A percentile compares a stretch with the other conserved stretches of the same genome.
Evolutionary conservation across 805 yeast species (phyloP).

Genomic region (Jamesozyma jinghongensis): DNA sequence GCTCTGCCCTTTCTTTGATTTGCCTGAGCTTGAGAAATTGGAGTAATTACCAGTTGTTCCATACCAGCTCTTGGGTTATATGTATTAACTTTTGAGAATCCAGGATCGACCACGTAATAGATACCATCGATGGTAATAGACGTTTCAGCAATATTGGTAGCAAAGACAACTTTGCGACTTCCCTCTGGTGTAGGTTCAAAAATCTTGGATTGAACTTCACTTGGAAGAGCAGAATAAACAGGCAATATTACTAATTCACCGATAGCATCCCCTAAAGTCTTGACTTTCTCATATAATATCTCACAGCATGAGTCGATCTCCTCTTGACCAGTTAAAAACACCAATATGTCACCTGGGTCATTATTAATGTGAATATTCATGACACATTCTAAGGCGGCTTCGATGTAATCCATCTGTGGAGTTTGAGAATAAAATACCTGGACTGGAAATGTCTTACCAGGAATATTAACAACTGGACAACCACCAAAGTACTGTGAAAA

Average conservation of each 20-base stretch:
- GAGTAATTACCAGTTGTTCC: conserved; percentile 76
- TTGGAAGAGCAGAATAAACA: conserved; percentile 83
- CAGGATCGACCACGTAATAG: conserved; percentile 86
- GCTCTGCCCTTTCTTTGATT: conserved; percentile 95
- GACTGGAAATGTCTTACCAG: conserved; percentile 89
- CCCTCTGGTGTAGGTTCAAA: conserved; percentile 84
- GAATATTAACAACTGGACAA: conserved; percentile 77
- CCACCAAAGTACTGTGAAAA: conserved; percentile 67
- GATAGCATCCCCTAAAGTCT: conserved; percentile 52
- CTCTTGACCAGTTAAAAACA: conserved; percentile 85
- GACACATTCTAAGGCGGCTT: conserved; percentile 75
- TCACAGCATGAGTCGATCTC: conserved; percentile 90
- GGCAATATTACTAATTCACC: conserved; percentile 72
- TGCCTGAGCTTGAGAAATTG: conserved; percentile 93
- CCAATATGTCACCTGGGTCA: conserved; percentile 69
- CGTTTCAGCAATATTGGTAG: conserved; percentile 96
- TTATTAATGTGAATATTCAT: conserved; percentile 79
- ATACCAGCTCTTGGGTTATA: conserved; percentile 84
- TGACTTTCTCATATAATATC: conserved; percentile 53
- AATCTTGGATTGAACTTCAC: conserved; percentile 80
- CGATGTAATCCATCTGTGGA: conserved; percentile 81
- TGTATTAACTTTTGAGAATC: conserved; percentile 83
- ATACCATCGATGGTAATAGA: conserved; percentile 94
- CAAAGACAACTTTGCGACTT: conserved; percentile 80
- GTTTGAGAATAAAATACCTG: conserved; percentile 69